A percentile compares a stretch with the other conserved stretches of the same genome.
Evolutionary conservation across 768 basidiomycete genomes (phyloP).

Genomic region (Steccherinum ochraceum): DNA sequence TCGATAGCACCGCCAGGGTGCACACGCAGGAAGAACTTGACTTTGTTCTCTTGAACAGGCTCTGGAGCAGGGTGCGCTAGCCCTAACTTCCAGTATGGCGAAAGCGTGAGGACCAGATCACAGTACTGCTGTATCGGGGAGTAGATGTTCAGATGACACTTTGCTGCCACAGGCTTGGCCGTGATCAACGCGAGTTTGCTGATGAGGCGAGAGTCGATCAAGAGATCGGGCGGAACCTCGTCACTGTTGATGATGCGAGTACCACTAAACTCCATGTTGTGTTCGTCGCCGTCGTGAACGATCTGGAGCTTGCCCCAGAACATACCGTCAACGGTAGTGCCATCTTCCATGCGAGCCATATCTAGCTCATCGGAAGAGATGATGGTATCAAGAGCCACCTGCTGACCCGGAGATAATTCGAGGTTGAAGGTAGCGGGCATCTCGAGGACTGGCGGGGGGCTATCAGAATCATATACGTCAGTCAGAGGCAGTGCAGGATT

Average conservation of each 20-base stretch:
- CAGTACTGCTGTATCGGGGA: slow-evolving; percentile 73
- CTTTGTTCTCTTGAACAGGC: slow-evolving; percentile 48
- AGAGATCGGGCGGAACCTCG: slow-evolving; percentile 59
- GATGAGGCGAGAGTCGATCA: slow-evolving; percentile 74
- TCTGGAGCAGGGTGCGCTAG: slow-evolving; percentile 79
- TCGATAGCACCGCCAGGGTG: slow-evolving; percentile 84
- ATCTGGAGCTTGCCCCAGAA: slow-evolving; percentile 89
- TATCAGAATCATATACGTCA: slow-evolving; percentile 13
- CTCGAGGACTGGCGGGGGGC: slow-evolving; percentile 69
- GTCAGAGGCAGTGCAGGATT: slow-evolving; percentile 11
- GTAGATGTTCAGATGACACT: slow-evolving; percentile 69
- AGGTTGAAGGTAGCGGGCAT: slow-evolving; percentile 85
- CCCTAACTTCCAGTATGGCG: slow-evolving; percentile 68
- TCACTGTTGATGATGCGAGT: slow-evolving; percentile 62
- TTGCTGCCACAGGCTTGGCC: slow-evolving; percentile 68
- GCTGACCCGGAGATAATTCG: slow-evolving; percentile 73
- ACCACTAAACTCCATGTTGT: slow-evolving; percentile 78
- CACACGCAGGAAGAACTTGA: slow-evolving; percentile 79
- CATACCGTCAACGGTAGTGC: slow-evolving; percentile 75
- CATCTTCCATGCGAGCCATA: slow-evolving; percentile 90
- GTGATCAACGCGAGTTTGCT: slow-evolving; percentile 64
- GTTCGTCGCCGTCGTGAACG: slow-evolving; percentile 69
- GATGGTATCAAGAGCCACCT: slow-evolving; percentile 74
- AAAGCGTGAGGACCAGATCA: slow-evolving; percentile 68
- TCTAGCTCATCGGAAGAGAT: slow-evolving; percentile 76